Evolutionary conservation across 1,139 yeast genomes (phyloP), one percentile per base, ranked within the genome.

Genomic region (Scheffersomyces cryptocercus): DNA sequence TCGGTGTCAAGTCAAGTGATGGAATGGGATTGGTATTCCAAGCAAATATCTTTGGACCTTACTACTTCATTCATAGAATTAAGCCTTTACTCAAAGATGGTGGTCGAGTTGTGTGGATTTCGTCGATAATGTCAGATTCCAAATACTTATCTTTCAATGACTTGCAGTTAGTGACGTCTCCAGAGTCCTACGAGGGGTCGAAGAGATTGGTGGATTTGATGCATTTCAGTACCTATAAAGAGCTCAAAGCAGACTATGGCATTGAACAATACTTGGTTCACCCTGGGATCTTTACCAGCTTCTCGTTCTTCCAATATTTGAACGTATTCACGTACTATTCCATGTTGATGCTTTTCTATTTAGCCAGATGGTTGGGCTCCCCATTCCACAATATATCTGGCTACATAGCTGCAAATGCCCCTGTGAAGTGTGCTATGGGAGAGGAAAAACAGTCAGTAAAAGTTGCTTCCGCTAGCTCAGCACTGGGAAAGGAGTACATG

Each of bases 41-140:
- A 65, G 96, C 96, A 5, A 93, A 93, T 60, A 96, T 91, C 11
- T 88, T 95, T 65, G 96, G 96, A 0, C 99, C 98, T 1, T 91
- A 88, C 68, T 93, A 84, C 62, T 70, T 93, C 42, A 69, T 88
- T 36, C 87, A 84, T 53, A 84, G 75, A 52, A 67, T 87, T 31
- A 61, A 68, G 39, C 81, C 80, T 9, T 63, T 84, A 34, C 67
- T 90, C 20, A 52, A 63, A 15, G 61, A 70, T 12, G 82, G 82
- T 0, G 89, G 91, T 1, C 76, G 77, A 44, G 72, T 93, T 28
- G 73, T 93, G 12, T 90, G 97, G 97, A 82, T 93, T 35, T 84
- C 95, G 8, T 85, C 96, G 28, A 67, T 88, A 37, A 86, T 89
- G 81, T 82, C 95, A 0, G 79, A 79, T 39, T 85, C 95, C 1